Percentiles rank a stretch among this genome's conserved stretches.
These are phyloP conservation scores for Dalbergia cultrata DNA, from an alignment of 306 rosid species.

Conservation along the genomic window DNA sequence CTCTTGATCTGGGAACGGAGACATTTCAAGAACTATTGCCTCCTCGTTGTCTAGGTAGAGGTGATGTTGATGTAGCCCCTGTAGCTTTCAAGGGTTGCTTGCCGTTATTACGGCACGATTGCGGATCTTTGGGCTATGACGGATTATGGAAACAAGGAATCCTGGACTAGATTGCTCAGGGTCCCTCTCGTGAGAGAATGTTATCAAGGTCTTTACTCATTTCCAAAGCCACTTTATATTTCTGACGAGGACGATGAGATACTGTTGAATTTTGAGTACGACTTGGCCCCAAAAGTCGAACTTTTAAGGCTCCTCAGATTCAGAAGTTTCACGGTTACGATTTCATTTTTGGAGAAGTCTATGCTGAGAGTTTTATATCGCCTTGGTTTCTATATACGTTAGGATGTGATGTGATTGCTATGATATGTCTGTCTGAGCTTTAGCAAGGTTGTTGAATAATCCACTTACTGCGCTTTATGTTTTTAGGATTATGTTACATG, in stretches of 20 bases:
- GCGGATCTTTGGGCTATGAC: constrained; percentile 52
- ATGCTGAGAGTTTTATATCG: constrained; percentile 52
- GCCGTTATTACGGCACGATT: not conserved
- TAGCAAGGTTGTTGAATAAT: not conserved
- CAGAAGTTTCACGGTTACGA: not conserved
- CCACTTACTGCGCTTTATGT: not conserved
- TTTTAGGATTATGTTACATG: constrained; percentile 8
- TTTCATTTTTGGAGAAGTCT: not conserved
- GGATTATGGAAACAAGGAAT: constrained; percentile 48
- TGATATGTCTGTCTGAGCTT: not conserved
- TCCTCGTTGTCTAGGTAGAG: constrained; percentile 40
- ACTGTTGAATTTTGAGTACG: not conserved
- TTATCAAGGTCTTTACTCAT: not conserved
- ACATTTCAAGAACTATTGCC: constrained; percentile 41
- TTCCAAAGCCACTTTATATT: not conserved
- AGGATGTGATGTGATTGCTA: not conserved
- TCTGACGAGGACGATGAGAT: constrained; percentile 43
- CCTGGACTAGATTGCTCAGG: constrained; percentile 48
- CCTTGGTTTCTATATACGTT: constrained; percentile 34
- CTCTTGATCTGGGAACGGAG: constrained; percentile 53
- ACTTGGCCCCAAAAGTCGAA: not conserved
- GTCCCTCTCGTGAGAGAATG: not conserved
- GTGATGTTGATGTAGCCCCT: too few relatives aligned
- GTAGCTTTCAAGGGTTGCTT: constrained; percentile 24
- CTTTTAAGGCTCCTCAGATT: constrained; percentile 10